Evolutionary conservation across 768 basidiomycete genomes (phyloP), one percentile per base, ranked within the genome.

Genomic region (Postia placenta): DNA sequence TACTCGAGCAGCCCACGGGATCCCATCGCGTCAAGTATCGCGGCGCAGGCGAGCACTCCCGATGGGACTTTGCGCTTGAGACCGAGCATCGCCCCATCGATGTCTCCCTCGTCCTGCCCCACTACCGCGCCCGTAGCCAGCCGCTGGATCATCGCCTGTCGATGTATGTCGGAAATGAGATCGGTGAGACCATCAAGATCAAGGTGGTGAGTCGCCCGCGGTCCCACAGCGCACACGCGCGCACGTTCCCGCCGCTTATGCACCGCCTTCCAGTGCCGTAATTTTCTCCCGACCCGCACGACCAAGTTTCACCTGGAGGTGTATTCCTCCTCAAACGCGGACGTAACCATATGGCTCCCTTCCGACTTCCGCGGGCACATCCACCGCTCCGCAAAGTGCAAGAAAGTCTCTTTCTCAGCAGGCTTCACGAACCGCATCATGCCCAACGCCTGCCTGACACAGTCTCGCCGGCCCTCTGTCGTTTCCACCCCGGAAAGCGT

Each of bases 331-430:
- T 66, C 70, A 20, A 47, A 48, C 42, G 83, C 87, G 35, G 77
- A 86, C 57, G 75, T 89, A 25, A 87, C 81, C 4, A 65, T 89
- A 50, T 89, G 81, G 80, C 71, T 90, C 17, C 87, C 87, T 12
- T 87, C 85, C 28, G 86, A 90, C 59, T 89, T 89, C 67, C 77
- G 71, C 48, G 87, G 87, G 20, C 76, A 69, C 30, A 85, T 90
- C 33, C 75, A 73, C 56, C 66, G 61, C 43, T 62, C 63, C 2
- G 50, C 60, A 24, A 65, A 73, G 12, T 75, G 76, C 41, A 76
- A 69, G 52, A 60, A 61, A 37, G 44, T 65, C 40, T 48, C 56
- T 24, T 83, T 81, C 64, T 90, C 87, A 19, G 74, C 85, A 7
- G 86, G 85, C 36, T 89, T 90, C 66, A 65, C 78, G 45, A 87